Conservation (phyloP, 345 rosid species). For the Gynandropsis gynandra region DNA sequence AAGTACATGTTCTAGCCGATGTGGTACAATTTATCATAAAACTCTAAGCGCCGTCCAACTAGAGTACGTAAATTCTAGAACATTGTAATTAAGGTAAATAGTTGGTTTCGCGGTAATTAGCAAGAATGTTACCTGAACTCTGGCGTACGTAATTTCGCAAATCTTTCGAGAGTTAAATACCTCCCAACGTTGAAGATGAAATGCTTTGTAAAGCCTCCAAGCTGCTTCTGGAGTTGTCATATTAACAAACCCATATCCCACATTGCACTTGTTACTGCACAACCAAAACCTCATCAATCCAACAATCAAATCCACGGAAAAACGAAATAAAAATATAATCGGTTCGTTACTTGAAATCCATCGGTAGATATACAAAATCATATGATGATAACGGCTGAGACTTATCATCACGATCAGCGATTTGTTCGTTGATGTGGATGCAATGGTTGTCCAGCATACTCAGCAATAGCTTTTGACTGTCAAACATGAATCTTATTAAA, state of each 20-base stretch:
- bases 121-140: constrained; percentile 68
- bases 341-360: constrained; percentile 87
- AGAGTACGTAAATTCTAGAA: too few species aligned
- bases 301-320: too few species aligned
- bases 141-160: constrained; percentile 84
- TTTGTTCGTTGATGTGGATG: constrained; percentile 73
- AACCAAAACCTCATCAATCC: background rate
- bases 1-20: too few species aligned
- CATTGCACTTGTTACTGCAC: constrained; percentile 89
- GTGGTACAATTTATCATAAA: too few species aligned
- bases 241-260: constrained; percentile 98
- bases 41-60: too few species aligned
- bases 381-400: constrained; percentile 69
- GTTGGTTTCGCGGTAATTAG: too few species aligned
- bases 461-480: constrained; percentile 67
- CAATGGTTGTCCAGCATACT: constrained; percentile 96
- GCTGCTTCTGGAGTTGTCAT: constrained; percentile 90
- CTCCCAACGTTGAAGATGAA: constrained; percentile 88
- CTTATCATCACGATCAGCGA: constrained; percentile 31
- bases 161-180: constrained; percentile 91
- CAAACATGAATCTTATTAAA: constrained; percentile 3
- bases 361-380: constrained; percentile 94
- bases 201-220: constrained; percentile 76
- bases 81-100: too few species aligned
- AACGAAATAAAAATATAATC: background rate